Base-by-base conservation (phyloP, 2,329 filamentous ascomycete species). In the Coniochaeta hoffmannii region DNA sequence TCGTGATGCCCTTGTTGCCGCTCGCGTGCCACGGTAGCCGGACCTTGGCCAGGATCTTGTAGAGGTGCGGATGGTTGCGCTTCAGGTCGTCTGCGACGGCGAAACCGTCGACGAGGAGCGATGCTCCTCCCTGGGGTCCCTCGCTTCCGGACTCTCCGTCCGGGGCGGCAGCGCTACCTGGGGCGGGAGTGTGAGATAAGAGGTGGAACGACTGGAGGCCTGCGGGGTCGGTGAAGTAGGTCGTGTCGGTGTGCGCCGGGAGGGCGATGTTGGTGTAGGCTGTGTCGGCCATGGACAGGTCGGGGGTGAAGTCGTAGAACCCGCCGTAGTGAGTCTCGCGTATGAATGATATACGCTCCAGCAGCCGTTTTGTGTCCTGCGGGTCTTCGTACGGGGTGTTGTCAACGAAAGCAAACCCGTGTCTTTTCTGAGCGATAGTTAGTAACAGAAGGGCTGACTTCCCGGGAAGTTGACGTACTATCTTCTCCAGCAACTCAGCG, bases 161-260 rank as follows among this genome's bases (percentile, higher is more conserved):
- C 53, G 66, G 6, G 62, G 19, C 14, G 64, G 75, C n/a, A n/a
- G n/a, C n/a, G n/a, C n/a, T 57, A 62, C 78, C 72, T 8, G 85
- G 41, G 11, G 41, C 41, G 8, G 41, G 41, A 12, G 24, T 87
- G 68, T 95, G 90, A 0, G 89, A 94, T 28, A 97, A 80, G 50
- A 97, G 77, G 67, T 99, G 94, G 70, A 99, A 95, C 26, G 94
- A 85, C 69, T 99, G 94, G 32, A 99, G 79, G 10, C 93, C 90
- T 2, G 89, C 86, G 0, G 94, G 93, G 60, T 97, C 93, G 22
- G 85, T 91, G 73, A 97, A 97, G 71, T 99, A 97, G 1, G 93
- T 96, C 7, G 84, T 97, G 72, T 99, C 94, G 1, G 93, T 97
- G 70, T 99, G 94, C 1, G 89, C 87, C 19, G 85, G 83, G 2